Conservation (phyloP, 257 asterid species). For the Solanum bulbocastanum region DNA sequence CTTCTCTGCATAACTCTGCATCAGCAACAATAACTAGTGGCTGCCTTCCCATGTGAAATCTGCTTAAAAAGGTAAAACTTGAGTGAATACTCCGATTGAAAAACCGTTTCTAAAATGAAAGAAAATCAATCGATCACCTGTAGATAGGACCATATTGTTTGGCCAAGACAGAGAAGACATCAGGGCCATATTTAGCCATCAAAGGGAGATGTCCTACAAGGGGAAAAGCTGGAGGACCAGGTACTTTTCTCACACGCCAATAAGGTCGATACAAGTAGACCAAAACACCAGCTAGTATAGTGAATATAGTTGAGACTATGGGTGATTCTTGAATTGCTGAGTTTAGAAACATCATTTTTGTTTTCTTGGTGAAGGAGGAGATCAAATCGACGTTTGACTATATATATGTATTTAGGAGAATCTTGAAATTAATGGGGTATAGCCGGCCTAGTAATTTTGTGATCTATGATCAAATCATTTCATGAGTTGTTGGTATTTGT, state of each 20-base stretch:
- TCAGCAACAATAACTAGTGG: slow-evolving; percentile 84
- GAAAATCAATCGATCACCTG: slow-evolving; percentile 38
- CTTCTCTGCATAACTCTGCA: slow-evolving; percentile 87
- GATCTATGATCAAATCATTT: not conserved
- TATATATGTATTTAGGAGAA: not conserved
- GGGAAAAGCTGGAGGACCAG: slow-evolving; percentile 86
- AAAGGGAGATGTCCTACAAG: slow-evolving; percentile 83
- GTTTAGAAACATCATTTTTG: not conserved
- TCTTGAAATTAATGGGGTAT: not conserved
- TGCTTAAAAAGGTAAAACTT: slow-evolving; percentile 1
- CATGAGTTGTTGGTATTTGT: not conserved
- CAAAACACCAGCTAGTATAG: slow-evolving; percentile 19
- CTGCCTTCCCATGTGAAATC: slow-evolving; percentile 97
- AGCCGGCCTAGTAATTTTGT: not conserved
- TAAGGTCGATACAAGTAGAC: slow-evolving; percentile 62
- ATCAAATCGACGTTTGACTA: not conserved
- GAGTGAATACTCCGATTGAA: not conserved
- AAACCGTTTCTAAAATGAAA: not conserved
- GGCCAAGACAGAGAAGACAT: slow-evolving; percentile 71
- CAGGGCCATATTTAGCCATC: slow-evolving; percentile 89
- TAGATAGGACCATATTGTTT: slow-evolving; percentile 70
- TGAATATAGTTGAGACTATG: slow-evolving; percentile 9
- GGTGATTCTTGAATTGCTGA: not conserved
- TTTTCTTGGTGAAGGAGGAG: not conserved
- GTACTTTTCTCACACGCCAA: slow-evolving; percentile 78